These are phyloP conservation scores for Penicillium sp. DNA, from an alignment of 2,329 filamentous ascomycete species.

Conservation along the genomic window DNA sequence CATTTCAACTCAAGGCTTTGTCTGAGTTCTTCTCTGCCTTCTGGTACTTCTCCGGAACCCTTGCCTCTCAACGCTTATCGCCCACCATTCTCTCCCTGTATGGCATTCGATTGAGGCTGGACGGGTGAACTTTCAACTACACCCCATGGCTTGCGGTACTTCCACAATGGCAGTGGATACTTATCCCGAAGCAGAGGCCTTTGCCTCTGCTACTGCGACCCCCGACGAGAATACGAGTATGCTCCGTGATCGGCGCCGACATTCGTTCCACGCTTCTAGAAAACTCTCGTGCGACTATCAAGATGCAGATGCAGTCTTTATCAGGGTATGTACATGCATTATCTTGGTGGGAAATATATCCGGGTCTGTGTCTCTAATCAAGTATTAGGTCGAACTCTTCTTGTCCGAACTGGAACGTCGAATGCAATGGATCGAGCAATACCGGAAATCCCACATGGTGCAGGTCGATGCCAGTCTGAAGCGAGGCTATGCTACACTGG, in stretches of 20 bases:
- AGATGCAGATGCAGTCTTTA: conserved; percentile 47
- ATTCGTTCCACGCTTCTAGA: conserved; percentile 47
- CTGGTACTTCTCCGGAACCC: not conserved
- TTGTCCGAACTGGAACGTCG: conserved; percentile 81
- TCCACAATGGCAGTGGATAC: conserved; percentile 44
- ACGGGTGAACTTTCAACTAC: conserved; percentile 4
- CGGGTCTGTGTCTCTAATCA: conserved; percentile 9
- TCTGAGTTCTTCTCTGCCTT: not conserved
- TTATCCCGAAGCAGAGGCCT: conserved; percentile 28
- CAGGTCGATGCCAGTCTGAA: conserved; percentile 81
- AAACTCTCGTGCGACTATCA: conserved; percentile 45
- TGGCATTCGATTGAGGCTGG: conserved; percentile 5
- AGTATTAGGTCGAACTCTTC: conserved; percentile 46
- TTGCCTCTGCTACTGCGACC: conserved; percentile 30
- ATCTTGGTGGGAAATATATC: not conserved
- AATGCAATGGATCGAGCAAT: conserved; percentile 83
- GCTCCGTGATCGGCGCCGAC: conserved; percentile 44
- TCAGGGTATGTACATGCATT: conserved; percentile 35
- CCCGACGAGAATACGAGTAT: conserved; percentile 36
- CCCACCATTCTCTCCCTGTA: not conserved
- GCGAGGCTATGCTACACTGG: conserved; percentile 79
- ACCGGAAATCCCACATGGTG: conserved; percentile 76
- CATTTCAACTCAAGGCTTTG: not conserved
- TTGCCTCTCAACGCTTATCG: conserved; percentile 4
- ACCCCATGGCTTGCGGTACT: conserved; percentile 40